Evolutionary conservation across 2,329 filamentous ascomycete species (phyloP).

Genomic region (Aschersonia sp.): DNA sequence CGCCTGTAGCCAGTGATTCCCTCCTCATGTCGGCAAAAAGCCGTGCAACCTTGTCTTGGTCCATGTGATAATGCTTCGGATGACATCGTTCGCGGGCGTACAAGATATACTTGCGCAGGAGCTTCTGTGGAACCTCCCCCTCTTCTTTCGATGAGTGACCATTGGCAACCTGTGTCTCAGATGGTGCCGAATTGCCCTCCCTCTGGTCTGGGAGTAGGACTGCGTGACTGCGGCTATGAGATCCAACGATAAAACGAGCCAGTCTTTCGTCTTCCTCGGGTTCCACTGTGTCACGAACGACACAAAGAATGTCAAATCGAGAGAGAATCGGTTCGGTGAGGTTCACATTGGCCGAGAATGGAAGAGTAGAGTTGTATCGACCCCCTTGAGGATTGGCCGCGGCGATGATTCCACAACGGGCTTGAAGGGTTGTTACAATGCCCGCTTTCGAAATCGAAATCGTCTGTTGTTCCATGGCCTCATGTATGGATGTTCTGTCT

Average conservation of each 20-base stretch:
- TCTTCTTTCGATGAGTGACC: conserved; percentile 20
- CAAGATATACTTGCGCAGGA: conserved; percentile 90
- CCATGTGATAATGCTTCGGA: conserved; percentile 93
- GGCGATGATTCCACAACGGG: conserved; percentile 88
- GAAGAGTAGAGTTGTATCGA: conserved; percentile 90
- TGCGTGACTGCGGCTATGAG: conserved; percentile 81
- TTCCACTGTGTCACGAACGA: conserved; percentile 90
- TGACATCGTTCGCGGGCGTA: conserved; percentile 81
- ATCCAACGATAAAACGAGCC: conserved; percentile 87
- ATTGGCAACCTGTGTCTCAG: conserved; percentile 18
- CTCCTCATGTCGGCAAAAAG: conserved; percentile 93
- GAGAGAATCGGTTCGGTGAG: conserved; percentile 94
- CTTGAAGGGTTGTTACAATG: conserved; percentile 93
- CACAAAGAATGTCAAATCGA: conserved; percentile 93
- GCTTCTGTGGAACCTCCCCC: conserved; percentile 75
- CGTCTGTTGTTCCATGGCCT: conserved; percentile 99
- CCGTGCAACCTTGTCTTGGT: conserved; percentile 89
- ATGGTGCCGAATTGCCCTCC: conserved; percentile 37
- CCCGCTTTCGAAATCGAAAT: conserved; percentile 98
- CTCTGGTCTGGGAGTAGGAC: conserved; percentile 32
- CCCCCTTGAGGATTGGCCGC: conserved; percentile 94
- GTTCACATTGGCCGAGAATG: conserved; percentile 92
- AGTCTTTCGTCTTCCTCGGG: conserved; percentile 84
- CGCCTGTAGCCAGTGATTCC: conserved; percentile 83
- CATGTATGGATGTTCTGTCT: conserved; percentile 94